Conservation (phyloP, 257 asterid genomes). For the Capsicum baccatum region DNA sequence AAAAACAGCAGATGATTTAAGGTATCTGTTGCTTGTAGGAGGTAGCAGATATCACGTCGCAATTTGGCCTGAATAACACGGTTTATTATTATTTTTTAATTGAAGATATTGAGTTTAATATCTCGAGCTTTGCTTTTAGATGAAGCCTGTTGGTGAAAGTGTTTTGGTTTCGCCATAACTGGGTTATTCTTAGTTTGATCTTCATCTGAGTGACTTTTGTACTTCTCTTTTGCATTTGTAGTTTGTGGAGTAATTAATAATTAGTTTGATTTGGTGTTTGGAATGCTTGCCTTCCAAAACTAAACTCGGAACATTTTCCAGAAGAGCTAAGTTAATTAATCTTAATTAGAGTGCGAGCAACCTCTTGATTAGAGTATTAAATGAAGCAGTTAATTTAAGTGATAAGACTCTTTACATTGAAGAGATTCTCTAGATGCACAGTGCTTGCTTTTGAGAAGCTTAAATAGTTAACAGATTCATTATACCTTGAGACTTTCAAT, state of each 20-base stretch:
- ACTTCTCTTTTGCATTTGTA: background rate
- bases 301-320: background rate
- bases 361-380: background rate
- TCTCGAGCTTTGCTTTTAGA: background rate
- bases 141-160: slow-evolving; percentile 18
- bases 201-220: background rate
- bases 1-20: background rate
- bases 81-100: background rate
- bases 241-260: background rate
- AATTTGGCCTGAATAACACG: background rate
- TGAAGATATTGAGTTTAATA: background rate
- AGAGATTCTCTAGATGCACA: background rate
- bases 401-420: background rate
- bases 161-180: slow-evolving; percentile 13
- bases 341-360: background rate
- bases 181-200: background rate
- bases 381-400: background rate
- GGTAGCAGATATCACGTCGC: background rate
- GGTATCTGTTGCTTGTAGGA: background rate
- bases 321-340: background rate
- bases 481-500: background rate
- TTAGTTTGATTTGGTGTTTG: background rate
- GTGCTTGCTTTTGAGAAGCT: slow-evolving; percentile 7
- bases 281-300: slow-evolving; percentile 7
- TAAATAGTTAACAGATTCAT: background rate